These are phyloP conservation scores for Aspergillus conjunctus DNA, from an alignment of 495 filamentous ascomycete genomes.

Conservation along the genomic window DNA sequence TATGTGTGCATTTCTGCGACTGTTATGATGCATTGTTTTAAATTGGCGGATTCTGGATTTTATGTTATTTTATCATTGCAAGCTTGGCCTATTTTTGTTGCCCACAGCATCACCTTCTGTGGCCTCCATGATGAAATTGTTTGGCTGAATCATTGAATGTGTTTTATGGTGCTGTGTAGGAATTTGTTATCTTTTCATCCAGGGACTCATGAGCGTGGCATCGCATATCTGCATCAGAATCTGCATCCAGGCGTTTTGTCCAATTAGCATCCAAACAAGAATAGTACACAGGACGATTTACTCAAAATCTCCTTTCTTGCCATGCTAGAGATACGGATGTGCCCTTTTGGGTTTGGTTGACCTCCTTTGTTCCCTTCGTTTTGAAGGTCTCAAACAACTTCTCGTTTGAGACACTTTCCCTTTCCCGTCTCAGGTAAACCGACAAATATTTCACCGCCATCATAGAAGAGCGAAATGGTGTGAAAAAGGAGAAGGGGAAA, in stretches of 20 bases:
- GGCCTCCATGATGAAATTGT: conserved; percentile 18
- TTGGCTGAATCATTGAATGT: not conserved
- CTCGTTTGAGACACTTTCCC: not conserved
- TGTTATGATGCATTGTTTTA: not conserved
- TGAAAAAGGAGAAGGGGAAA: conserved; percentile 1
- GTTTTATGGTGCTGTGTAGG: not conserved
- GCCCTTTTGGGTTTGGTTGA: not conserved
- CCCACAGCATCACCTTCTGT: not conserved
- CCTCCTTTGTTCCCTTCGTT: not conserved
- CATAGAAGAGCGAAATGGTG: not conserved
- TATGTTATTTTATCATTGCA: conserved; percentile 3
- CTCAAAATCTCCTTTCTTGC: not conserved
- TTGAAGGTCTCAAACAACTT: not conserved
- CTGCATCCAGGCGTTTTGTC: conserved; percentile 6
- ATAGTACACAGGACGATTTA: not conserved
- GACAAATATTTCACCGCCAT: conserved; percentile 3
- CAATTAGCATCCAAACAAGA: not conserved
- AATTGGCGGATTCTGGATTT: not conserved
- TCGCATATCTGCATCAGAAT: conserved; percentile 8
- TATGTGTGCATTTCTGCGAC: not conserved
- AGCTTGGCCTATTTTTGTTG: not conserved
- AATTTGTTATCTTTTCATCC: conserved; percentile 3
- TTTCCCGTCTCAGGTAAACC: conserved; percentile 2
- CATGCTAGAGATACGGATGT: not conserved
- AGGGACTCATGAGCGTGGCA: not conserved